These are phyloP conservation scores for Euptelea pleiosperma DNA, from an alignment of 164 flowering plant genomes.

Conservation along the genomic window DNA sequence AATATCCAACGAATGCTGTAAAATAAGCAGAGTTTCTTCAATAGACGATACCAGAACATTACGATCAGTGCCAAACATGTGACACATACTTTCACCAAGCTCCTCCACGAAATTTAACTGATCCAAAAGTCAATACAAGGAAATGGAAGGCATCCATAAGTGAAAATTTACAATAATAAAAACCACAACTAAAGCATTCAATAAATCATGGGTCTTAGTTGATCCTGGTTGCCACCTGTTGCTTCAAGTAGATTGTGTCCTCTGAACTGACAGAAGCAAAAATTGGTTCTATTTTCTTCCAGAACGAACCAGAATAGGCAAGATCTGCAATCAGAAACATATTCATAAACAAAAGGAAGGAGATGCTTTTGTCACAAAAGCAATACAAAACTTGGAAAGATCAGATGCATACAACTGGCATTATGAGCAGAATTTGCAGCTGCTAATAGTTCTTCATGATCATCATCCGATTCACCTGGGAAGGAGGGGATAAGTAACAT, in stretches of 20 bases:
- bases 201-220: not conserved
- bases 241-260: conserved; percentile 44
- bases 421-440: conserved; percentile 50
- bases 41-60: conserved; percentile 25
- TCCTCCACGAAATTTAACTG: conserved; percentile 33
- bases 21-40: conserved; percentile 4
- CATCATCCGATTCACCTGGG: conserved; percentile 61
- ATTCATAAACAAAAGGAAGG: not conserved
- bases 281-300: conserved; percentile 64
- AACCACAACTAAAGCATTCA: not conserved
- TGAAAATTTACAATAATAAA: not conserved
- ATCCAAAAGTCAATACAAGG: conserved; percentile 5
- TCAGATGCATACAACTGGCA: conserved; percentile 39
- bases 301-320: conserved; percentile 55
- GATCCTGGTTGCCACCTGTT: conserved; percentile 42
- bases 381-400: not conserved
- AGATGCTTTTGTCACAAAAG: not conserved
- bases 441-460: conserved; percentile 47
- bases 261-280: conserved; percentile 47
- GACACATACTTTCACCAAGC: conserved; percentile 29
- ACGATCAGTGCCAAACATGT: conserved; percentile 20
- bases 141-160: not conserved
- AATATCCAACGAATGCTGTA: not conserved
- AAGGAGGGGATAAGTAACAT: not conserved
- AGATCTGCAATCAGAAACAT: conserved; percentile 35